phyloP scores from a whole-genome alignment of 805 yeast genomes.

The Ogataea allantospora region DNA sequence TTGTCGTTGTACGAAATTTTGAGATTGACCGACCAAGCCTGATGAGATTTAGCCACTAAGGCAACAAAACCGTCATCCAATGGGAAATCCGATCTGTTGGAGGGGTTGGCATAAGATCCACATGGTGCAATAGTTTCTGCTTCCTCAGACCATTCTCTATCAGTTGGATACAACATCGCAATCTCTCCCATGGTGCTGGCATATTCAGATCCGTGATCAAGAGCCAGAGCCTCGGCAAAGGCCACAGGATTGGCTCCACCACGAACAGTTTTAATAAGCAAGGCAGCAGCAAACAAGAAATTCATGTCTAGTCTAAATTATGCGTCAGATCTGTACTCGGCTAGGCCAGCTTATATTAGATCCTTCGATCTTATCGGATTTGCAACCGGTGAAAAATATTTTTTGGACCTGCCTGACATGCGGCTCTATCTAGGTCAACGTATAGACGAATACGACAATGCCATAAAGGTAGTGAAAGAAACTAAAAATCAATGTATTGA shows the following conservation, averaged over 20 bases:
- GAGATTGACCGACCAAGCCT: conserved; percentile 39
- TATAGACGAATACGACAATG: conserved; percentile 17
- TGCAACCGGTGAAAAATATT: conserved; percentile 1
- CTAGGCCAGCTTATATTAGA: conserved; percentile 1
- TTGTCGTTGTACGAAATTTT: conserved; percentile 40
- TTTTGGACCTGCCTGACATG: neutral
- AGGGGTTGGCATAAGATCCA: conserved; percentile 37
- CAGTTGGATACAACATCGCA: conserved; percentile 41
- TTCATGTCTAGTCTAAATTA: conserved; percentile 12
- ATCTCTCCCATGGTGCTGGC: conserved; percentile 41
- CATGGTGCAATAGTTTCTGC: conserved; percentile 46
- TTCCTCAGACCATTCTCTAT: conserved; percentile 46
- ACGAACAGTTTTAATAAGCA: conserved; percentile 15
- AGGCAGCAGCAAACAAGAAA: conserved; percentile 9
- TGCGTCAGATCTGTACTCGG: neutral
- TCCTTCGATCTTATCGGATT: conserved; percentile 14
- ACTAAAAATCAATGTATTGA: conserved; percentile 23
- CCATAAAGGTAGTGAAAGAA: conserved; percentile 23
- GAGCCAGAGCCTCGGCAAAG: conserved; percentile 33
- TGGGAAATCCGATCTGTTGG: conserved; percentile 45
- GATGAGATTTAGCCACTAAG: conserved; percentile 41
- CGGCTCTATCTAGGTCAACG: conserved; percentile 12
- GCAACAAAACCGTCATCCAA: conserved; percentile 47
- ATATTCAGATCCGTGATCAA: conserved; percentile 37
- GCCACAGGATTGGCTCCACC: conserved; percentile 31